Conservation (phyloP, 1,284 basidiomycete genomes). For the Austroboletus novae-zelandiae region DNA sequence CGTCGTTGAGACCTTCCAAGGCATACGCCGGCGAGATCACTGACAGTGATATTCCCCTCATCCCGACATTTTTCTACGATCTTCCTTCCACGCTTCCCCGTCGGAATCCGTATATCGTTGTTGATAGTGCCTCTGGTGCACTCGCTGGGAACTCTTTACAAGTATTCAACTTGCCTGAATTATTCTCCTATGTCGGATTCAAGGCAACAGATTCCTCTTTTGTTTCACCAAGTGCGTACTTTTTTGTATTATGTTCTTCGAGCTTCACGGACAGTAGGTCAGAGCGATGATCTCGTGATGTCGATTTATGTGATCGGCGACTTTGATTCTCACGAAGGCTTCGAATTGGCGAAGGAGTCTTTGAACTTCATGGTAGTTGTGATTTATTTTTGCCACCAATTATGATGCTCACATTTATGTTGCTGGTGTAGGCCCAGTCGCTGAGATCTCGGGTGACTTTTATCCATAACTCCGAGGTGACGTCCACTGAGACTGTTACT, state of each 20-base stretch:
- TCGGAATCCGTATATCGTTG: conserved; percentile 72
- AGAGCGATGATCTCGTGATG: conserved; percentile 39
- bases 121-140: conserved; percentile 31
- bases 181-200: conserved; percentile 23
- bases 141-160: conserved; percentile 10
- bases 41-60: conserved; percentile 49
- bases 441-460: conserved; percentile 56
- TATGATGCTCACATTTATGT: conserved; percentile 4
- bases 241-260: background rate
- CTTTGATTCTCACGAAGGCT: conserved; percentile 64
- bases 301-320: conserved; percentile 78
- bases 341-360: conserved; percentile 57
- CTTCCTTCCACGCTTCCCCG: conserved; percentile 68
- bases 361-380: conserved; percentile 61
- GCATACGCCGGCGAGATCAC: conserved; percentile 63
- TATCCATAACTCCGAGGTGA: conserved; percentile 56
- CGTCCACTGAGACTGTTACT: conserved; percentile 11
- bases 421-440: conserved; percentile 37
- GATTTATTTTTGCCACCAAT: background rate
- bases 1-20: conserved; percentile 35
- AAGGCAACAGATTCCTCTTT: conserved; percentile 17
- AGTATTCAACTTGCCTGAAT: conserved; percentile 27
- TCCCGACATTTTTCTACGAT: conserved; percentile 87
- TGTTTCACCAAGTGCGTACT: conserved; percentile 24
- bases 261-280: conserved; percentile 15